Evolutionary conservation across 2,329 filamentous ascomycete genomes (phyloP).

Genomic region (Diaporthe sp.): DNA sequence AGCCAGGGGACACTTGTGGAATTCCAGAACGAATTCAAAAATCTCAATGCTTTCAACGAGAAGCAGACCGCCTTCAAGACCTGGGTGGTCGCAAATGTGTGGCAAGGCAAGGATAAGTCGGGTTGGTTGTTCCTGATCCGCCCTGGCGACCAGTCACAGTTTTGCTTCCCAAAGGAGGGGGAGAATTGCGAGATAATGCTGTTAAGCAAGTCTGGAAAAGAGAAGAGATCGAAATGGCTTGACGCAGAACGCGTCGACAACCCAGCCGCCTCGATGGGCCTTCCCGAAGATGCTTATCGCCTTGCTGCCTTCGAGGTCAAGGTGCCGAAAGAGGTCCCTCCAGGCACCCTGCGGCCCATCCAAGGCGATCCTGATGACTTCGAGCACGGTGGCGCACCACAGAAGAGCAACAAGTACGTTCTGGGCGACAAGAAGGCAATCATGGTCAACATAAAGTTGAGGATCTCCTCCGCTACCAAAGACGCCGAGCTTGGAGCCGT

Average conservation of each 20-base stretch:
- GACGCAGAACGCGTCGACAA: constrained; percentile 41
- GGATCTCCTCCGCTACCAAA: constrained; percentile 34
- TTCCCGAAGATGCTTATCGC: constrained; percentile 26
- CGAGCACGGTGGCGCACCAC: neutral
- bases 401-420: constrained; percentile 10
- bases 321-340: constrained; percentile 33
- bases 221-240: constrained; percentile 31
- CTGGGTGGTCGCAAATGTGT: constrained; percentile 36
- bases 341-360: constrained; percentile 17
- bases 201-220: constrained; percentile 32
- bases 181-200: constrained; percentile 39
- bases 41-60: constrained; percentile 37
- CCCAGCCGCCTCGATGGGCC: constrained; percentile 36
- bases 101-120: constrained; percentile 27
- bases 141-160: constrained; percentile 33
- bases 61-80: constrained; percentile 32
- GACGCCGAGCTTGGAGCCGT: constrained; percentile 39
- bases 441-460: constrained; percentile 36
- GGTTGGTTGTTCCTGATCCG: constrained; percentile 40
- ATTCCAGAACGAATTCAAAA: constrained; percentile 37
- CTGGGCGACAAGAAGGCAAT: constrained; percentile 36
- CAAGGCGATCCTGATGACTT: constrained; percentile 35
- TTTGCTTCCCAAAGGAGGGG: constrained; percentile 39
- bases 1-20: constrained; percentile 35
- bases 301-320: constrained; percentile 39